These are phyloP conservation scores for Skeletonema grethae DNA, from an alignment of 108 stramenopile genomes.

Conservation along the genomic window DNA sequence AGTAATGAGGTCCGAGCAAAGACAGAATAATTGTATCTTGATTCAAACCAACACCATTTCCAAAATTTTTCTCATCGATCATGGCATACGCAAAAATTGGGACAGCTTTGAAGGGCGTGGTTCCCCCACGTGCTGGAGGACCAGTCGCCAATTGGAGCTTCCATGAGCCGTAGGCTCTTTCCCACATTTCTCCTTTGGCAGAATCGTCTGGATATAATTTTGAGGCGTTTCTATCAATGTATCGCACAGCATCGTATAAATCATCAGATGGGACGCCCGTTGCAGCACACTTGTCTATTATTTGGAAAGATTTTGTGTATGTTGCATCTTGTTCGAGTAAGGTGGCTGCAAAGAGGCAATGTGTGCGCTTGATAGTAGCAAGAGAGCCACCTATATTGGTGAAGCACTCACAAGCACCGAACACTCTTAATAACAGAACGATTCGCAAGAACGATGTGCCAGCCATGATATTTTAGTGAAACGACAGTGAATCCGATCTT, in stretches of 20 bases:
- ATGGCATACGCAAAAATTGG: slow-evolving; percentile 74
- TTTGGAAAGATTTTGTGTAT: slow-evolving; percentile 50
- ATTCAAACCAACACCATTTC: slow-evolving; percentile 63
- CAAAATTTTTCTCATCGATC: slow-evolving; percentile 63
- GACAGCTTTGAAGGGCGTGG: slow-evolving; percentile 55
- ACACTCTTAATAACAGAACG: neutral
- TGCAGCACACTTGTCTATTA: slow-evolving; percentile 53
- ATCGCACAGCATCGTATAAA: slow-evolving; percentile 61
- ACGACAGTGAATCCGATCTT: too few species aligned
- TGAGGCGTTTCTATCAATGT: slow-evolving; percentile 59
- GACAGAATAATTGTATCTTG: slow-evolving; percentile 52
- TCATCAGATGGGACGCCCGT: slow-evolving; percentile 38
- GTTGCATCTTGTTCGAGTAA: slow-evolving; percentile 1
- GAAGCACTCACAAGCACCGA: neutral
- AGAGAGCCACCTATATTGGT: neutral
- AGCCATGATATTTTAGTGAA: neutral
- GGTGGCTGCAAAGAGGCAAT: slow-evolving; percentile 5
- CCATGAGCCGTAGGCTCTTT: slow-evolving; percentile 63
- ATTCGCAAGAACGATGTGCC: neutral
- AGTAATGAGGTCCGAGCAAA: slow-evolving; percentile 58
- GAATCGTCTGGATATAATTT: slow-evolving; percentile 52
- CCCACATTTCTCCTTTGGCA: slow-evolving; percentile 56
- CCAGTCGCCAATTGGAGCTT: slow-evolving; percentile 64
- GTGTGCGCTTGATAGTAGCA: neutral
- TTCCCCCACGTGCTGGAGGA: slow-evolving; percentile 30